Evolutionary conservation across 1,139 yeast genomes (phyloP).

Genomic region (Protomyces inouyei): DNA sequence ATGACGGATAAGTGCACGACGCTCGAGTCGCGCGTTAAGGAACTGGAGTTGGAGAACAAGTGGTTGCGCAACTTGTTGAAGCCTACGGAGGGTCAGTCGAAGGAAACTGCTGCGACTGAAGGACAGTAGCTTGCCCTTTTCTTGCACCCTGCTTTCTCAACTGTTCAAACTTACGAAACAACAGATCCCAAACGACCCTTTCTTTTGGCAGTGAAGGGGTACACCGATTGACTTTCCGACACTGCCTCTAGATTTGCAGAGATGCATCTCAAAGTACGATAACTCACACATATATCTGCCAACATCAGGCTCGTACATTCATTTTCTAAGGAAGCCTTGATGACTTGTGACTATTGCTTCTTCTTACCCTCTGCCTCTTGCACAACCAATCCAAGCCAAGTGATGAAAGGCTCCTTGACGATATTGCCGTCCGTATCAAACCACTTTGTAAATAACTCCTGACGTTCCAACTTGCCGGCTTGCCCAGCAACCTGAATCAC

Average conservation of each 20-base stretch:
- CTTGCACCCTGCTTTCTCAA: no score
- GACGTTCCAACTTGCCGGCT: constrained; percentile 2
- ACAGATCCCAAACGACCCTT: not conserved
- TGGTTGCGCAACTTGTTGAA: constrained; percentile 64
- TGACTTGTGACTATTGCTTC: not conserved
- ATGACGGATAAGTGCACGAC: constrained; percentile 57
- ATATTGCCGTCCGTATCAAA: constrained; percentile 30
- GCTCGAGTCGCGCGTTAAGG: constrained; percentile 59
- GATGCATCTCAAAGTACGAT: no score
- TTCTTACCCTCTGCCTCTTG: constrained; percentile 16
- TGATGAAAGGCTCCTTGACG: constrained; percentile 29
- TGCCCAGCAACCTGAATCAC: not conserved
- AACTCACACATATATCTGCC: no score
- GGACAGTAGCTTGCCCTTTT: no score
- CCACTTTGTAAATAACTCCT: constrained; percentile 30
- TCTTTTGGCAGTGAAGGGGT: not conserved
- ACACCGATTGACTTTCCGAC: not conserved
- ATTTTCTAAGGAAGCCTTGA: no score
- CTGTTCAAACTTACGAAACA: not conserved
- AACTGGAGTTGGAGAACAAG: constrained; percentile 78
- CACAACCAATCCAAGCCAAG: constrained; percentile 26
- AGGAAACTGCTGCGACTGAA: no score
- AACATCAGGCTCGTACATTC: no score
- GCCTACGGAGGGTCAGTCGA: constrained; percentile 9
- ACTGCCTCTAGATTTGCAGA: not conserved